Base-by-base conservation (phyloP, 2,329 filamentous ascomycete species). In the Clonostachys rosea region DNA sequence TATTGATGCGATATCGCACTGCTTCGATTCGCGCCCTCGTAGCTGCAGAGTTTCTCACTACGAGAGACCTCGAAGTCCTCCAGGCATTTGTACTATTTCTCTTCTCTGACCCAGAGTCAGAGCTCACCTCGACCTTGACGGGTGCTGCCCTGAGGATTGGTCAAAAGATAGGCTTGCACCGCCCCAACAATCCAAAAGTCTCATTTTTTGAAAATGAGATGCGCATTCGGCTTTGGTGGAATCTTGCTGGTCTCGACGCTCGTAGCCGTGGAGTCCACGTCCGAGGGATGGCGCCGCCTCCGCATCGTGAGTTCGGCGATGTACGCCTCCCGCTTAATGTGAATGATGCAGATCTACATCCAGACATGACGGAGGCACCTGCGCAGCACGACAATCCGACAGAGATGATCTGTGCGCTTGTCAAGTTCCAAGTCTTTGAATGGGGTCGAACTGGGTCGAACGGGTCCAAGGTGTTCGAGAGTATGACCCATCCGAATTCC, bases 331-430 rank as follows among this genome's bases (percentile, higher is more conserved):
- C 79, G 1, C 60, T 78, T 3, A 83, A 83, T 47, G 61, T 83
- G 44, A 75, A 83, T 45, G 80, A 84, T 50, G 57, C 57, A 6
- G 75, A 80, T 37, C 59, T 84, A 3, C 59, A 67, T n/a, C 76
- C 77, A 0, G 64, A 67, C 6, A 78, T 77, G 70, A 62, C 57
- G 1, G 66, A 71, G 1, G 66, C 72, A 1, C 76, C 77, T 0
- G 44, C 62, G 2, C 69, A 75, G 17, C 65, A 74, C 9, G 52
- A 55, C 1, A 73, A 74, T 0, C 78, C 78, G 44, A 83, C 80
- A 0, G 77, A 81, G 47, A 81, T 82, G 73, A 70, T 76, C 0
- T 79, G 43, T 3, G 52, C 59, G 0, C 6, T 59, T 39, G 56
- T 62, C 47, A 66, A 65, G 47, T 63, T 56, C 9, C 58, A 64